Evolutionary conservation across 129 eudicot species (phyloP).

Genomic region (Rutidosis leptorrhynchoides): DNA sequence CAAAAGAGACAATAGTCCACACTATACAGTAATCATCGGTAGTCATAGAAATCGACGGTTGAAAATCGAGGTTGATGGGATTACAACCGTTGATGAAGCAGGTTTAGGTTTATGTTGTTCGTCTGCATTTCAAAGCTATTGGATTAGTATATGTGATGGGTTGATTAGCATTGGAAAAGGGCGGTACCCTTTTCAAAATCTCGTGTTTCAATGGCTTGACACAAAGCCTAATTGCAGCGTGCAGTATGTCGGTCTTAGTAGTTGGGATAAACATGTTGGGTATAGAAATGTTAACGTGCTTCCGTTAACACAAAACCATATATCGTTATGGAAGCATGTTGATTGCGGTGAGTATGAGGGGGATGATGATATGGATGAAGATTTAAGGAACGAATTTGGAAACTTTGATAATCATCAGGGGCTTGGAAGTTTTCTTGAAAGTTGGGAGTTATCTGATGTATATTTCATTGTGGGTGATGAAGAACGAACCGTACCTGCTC

Average conservation of each 20-base stretch:
- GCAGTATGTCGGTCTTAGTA: conserved; percentile 95
- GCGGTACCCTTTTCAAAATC: conserved; percentile 92
- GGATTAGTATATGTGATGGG: conserved; percentile 95
- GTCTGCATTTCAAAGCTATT: conserved; percentile 85
- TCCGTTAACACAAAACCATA: conserved; percentile 80
- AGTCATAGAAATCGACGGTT: conserved; percentile 79
- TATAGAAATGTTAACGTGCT: conserved; percentile 84
- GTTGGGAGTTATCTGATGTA: conserved; percentile 87
- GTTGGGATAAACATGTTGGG: conserved; percentile 98
- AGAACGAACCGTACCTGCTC: conserved; percentile 80
- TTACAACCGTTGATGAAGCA: conserved; percentile 81
- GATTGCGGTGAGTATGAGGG: conserved; percentile 57
- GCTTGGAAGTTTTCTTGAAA: conserved; percentile 75
- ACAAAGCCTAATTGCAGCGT: conserved; percentile 82
- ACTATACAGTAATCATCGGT: conserved; percentile 83
- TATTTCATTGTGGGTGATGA: conserved; percentile 69
- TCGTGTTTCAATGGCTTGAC: conserved; percentile 93
- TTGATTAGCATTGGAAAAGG: conserved; percentile 92
- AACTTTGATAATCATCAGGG: conserved; percentile 59
- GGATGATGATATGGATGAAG: conserved; percentile 63
- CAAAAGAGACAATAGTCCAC: conserved; percentile 86
- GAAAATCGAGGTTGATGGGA: conserved; percentile 85
- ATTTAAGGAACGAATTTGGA: conserved; percentile 47
- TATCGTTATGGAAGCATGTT: conserved; percentile 86
- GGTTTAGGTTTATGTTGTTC: conserved; percentile 84